Percentiles rank a stretch among this genome's conserved stretches.
Evolutionary conservation across 352 stramenopile genomes (phyloP).

Genomic region (Globisporangium takayamanum): DNA sequence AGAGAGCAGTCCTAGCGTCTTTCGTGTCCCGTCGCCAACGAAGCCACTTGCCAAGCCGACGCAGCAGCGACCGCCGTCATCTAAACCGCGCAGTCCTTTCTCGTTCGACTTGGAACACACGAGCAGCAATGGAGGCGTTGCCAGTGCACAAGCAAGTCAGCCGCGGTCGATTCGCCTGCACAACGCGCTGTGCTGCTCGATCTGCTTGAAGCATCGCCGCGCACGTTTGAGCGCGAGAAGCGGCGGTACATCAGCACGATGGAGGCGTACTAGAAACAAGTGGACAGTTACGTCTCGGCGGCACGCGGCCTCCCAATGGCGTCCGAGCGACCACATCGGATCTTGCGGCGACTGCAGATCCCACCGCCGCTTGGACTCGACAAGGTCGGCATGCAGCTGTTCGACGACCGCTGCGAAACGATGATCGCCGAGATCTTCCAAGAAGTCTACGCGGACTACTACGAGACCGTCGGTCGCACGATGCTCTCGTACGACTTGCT

Average conservation of each 20-base stretch:
- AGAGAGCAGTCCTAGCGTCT: slow-evolving; percentile 55
- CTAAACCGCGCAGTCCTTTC: slow-evolving; percentile 26
- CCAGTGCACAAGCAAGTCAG: neutral
- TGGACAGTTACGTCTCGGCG: slow-evolving; percentile 52
- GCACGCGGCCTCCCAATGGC: slow-evolving; percentile 60
- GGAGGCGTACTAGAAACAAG: slow-evolving; percentile 76
- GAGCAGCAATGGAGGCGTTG: neutral
- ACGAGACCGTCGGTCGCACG: slow-evolving; percentile 59
- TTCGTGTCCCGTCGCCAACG: slow-evolving; percentile 44
- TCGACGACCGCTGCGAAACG: slow-evolving; percentile 57
- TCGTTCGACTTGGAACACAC: slow-evolving; percentile 27
- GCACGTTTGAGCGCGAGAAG: slow-evolving; percentile 77
- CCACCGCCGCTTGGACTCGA: slow-evolving; percentile 43
- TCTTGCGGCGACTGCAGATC: slow-evolving; percentile 68
- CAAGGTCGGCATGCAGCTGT: slow-evolving; percentile 28
- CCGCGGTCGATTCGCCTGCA: slow-evolving; percentile 11
- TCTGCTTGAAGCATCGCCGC: slow-evolving; percentile 43
- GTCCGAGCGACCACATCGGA: slow-evolving; percentile 46
- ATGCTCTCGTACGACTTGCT: slow-evolving; percentile 89
- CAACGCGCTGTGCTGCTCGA: slow-evolving; percentile 31
- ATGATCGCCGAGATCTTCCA: slow-evolving; percentile 73
- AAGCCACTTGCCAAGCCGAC: slow-evolving; percentile 21
- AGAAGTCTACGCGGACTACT: slow-evolving; percentile 75
- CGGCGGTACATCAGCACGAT: slow-evolving; percentile 71
- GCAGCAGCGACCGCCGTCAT: slow-evolving; percentile 11